Percentiles rank a stretch among this genome's conserved stretches.
Conservation (phyloP, 2,329 filamentous ascomycete genomes). For the Aspergillus aculeatinus region DNA sequence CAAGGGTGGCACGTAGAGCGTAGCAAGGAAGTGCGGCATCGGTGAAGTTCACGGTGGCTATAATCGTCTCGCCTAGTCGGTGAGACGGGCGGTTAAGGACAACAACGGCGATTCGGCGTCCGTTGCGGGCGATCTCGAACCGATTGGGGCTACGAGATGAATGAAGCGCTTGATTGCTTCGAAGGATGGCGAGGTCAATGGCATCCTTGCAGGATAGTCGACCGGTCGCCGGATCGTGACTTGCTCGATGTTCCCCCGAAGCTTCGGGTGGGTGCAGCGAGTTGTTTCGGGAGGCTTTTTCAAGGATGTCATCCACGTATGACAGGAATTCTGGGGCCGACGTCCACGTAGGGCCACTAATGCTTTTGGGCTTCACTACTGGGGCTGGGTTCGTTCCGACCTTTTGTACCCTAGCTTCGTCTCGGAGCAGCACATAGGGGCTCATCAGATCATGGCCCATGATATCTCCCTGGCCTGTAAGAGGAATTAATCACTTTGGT, state of each 20-base stretch:
- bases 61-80: constrained; percentile 82
- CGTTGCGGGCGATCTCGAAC: constrained; percentile 91
- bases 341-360: constrained; percentile 45
- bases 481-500: constrained; percentile 20
- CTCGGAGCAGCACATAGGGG: constrained; percentile 84
- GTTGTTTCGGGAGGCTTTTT: constrained; percentile 54
- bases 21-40: constrained; percentile 78
- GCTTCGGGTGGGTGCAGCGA: constrained; percentile 65
- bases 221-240: constrained; percentile 53
- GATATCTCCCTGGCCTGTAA: constrained; percentile 69
- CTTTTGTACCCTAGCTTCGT: constrained; percentile 69
- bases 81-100: constrained; percentile 87
- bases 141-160: constrained; percentile 82
- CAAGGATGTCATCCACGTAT: constrained; percentile 75
- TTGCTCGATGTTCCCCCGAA: constrained; percentile 62
- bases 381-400: constrained; percentile 42
- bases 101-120: constrained; percentile 85
- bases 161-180: constrained; percentile 68
- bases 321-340: constrained; percentile 66
- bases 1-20: constrained; percentile 77
- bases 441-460: constrained; percentile 92
- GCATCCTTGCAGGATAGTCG: constrained; percentile 71
- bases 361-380: constrained; percentile 41
- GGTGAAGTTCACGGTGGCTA: constrained; percentile 79
- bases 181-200: constrained; percentile 85